These are phyloP conservation scores for Nicotiana benthamiana DNA, from an alignment of 257 asterid species.

Conservation along the genomic window DNA sequence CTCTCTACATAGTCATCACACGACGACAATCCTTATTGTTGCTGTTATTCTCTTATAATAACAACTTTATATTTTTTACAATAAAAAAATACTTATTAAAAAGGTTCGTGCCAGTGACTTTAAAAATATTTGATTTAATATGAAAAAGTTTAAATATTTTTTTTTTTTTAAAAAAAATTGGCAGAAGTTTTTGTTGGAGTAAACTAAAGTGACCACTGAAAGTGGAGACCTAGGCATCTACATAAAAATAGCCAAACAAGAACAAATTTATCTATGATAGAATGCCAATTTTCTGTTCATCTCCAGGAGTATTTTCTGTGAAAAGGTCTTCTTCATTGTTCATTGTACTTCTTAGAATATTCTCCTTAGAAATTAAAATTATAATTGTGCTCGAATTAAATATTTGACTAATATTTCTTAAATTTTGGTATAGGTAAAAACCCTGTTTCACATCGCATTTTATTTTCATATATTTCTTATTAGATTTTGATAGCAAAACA, in stretches of 20 bases:
- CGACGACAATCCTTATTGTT: too few species aligned
- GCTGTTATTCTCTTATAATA: too few species aligned
- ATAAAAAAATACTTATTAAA: too few species aligned
- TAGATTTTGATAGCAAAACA: background rate
- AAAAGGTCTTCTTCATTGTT: background rate
- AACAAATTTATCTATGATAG: background rate
- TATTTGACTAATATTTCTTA: background rate
- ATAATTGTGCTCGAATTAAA: background rate
- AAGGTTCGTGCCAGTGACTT: too few species aligned
- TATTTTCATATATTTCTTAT: background rate
- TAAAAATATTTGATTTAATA: too few species aligned
- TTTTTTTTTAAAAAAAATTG: background rate
- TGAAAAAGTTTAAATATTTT: too few species aligned
- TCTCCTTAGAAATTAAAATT: background rate
- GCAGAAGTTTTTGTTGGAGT: background rate
- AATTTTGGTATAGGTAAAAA: background rate
- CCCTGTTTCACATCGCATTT: background rate
- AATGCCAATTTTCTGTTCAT: background rate
- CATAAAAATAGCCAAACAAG: background rate
- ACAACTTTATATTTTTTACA: too few species aligned
- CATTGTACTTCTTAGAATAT: slow-evolving; percentile 6
- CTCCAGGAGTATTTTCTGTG: background rate
- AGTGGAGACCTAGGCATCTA: background rate
- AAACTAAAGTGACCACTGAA: background rate
- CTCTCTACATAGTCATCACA: too few species aligned